These are phyloP conservation scores for Boletus bicolor DNA, from an alignment of 768 basidiomycete species.

Conservation along the genomic window DNA sequence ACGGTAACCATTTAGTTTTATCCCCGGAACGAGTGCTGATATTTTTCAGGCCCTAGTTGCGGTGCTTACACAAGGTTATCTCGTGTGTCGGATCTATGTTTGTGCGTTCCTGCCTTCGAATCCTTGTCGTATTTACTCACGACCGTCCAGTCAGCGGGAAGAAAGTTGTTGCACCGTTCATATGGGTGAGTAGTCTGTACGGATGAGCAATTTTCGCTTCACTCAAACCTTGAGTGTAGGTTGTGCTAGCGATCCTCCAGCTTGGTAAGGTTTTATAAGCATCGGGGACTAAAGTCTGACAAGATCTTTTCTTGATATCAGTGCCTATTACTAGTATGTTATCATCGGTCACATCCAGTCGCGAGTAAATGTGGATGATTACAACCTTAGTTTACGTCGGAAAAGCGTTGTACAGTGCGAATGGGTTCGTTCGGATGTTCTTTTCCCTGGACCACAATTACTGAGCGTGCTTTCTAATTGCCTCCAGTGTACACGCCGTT, in stretches of 20 bases:
- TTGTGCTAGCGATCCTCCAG: background rate
- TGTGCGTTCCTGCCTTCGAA: background rate
- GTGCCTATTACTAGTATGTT: slow-evolving; percentile 1
- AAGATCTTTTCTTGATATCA: background rate
- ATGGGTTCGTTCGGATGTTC: background rate
- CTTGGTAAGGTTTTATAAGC: slow-evolving; percentile 1
- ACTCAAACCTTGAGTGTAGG: background rate
- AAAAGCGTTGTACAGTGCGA: background rate
- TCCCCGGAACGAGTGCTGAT: background rate
- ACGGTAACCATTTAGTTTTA: background rate
- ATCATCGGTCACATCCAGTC: background rate
- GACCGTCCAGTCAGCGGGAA: background rate
- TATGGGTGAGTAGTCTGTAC: slow-evolving; percentile 1
- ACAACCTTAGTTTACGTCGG: background rate
- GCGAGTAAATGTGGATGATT: background rate
- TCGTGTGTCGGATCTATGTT: slow-evolving; percentile 12
- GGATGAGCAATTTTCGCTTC: too few species aligned
- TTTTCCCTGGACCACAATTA: background rate
- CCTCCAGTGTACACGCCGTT: background rate
- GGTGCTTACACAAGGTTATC: slow-evolving; percentile 5
- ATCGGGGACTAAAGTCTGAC: background rate
- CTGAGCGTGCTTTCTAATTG: background rate
- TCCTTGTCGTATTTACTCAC: background rate
- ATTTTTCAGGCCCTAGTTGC: slow-evolving; percentile 1
- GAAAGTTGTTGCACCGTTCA: background rate